phyloP scores from a whole-genome alignment of 2,329 filamentous ascomycete species.

The Aplosporella prunicola region DNA sequence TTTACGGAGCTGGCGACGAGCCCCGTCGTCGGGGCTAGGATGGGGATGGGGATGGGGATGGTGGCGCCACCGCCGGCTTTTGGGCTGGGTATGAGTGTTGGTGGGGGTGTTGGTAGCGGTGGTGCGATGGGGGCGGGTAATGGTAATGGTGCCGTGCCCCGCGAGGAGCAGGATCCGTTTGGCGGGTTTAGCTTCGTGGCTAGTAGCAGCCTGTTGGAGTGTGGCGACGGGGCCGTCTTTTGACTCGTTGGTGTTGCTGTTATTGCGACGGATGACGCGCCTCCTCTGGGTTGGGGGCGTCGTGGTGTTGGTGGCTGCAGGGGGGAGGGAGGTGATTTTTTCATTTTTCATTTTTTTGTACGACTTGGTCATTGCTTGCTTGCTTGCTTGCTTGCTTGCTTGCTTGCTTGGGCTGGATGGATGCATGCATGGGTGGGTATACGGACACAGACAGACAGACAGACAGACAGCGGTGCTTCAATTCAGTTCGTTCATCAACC shows the following conservation, averaged over 20 bases:
- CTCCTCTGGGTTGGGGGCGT: neutral
- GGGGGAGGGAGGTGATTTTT: neutral
- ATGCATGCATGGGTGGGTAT: no score
- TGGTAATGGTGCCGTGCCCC: conserved; percentile 16
- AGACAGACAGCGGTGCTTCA: no score
- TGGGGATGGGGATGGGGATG: conserved; percentile 11
- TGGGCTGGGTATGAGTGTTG: conserved; percentile 16
- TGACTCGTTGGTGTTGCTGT: conserved; percentile 4
- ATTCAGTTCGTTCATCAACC: no score
- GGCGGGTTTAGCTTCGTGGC: conserved; percentile 47
- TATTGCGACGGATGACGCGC: no score
- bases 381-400: no score
- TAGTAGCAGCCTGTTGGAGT: conserved; percentile 40
- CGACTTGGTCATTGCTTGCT: no score
- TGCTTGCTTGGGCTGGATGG: no score
- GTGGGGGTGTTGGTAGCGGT: conserved; percentile 14
- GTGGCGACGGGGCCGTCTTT: conserved; percentile 12
- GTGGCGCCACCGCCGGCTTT: conserved; percentile 10
- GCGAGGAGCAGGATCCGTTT: conserved; percentile 38
- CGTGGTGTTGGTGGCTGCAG: neutral
- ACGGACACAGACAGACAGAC: no score
- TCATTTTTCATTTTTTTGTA: no score
- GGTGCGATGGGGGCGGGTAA: conserved; percentile 17
- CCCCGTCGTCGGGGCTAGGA: conserved; percentile 44
- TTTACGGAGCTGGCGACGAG: conserved; percentile 82